A percentile compares a stretch with the other conserved stretches of the same genome.
These are phyloP conservation scores for Fusarium sp. DNA, from an alignment of 2,329 filamentous ascomycete genomes.

Conservation along the genomic window DNA sequence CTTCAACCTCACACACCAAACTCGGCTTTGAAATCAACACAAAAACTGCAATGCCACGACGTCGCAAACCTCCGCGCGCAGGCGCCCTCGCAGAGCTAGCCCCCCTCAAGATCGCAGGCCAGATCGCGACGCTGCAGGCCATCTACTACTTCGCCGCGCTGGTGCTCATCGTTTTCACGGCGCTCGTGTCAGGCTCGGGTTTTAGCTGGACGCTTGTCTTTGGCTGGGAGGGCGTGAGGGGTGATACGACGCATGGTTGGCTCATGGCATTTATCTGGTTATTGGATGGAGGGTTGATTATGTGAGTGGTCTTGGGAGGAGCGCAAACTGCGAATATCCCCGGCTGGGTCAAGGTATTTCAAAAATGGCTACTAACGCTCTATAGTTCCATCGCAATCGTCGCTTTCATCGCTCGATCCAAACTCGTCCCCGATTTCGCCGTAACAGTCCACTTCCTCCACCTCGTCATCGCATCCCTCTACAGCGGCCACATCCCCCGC, in stretches of 20 bases:
- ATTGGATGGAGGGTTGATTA: slow-evolving; percentile 66
- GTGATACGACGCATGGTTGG: slow-evolving; percentile 74
- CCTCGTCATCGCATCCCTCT: slow-evolving; percentile 81
- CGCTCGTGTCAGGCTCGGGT: slow-evolving; percentile 68
- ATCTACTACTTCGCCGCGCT: slow-evolving; percentile 67
- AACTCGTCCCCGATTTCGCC: slow-evolving; percentile 95
- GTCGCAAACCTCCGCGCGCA: slow-evolving; percentile 69
- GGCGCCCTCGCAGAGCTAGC: slow-evolving; percentile 73
- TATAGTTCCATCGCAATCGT: slow-evolving; percentile 85
- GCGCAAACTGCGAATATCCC: slow-evolving; percentile 1
- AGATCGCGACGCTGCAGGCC: slow-evolving; percentile 69
- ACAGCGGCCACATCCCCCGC: slow-evolving; percentile 80
- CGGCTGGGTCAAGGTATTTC: not conserved
- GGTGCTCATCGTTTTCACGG: slow-evolving; percentile 69
- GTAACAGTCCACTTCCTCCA: slow-evolving; percentile 89
- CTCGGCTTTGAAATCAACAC: not conserved
- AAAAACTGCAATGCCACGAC: slow-evolving; percentile 62
- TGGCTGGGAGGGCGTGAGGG: slow-evolving; percentile 70
- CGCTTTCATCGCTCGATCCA: slow-evolving; percentile 86
- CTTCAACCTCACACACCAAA: not conserved
- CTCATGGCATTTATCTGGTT: slow-evolving; percentile 70
- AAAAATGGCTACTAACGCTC: slow-evolving; percentile 17
- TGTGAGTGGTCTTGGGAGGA: slow-evolving; percentile 54
- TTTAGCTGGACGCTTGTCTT: slow-evolving; percentile 69
- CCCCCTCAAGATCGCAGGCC: slow-evolving; percentile 69